These are phyloP conservation scores for Lavandula angustifolia DNA, from an alignment of 257 asterid genomes.

Conservation along the genomic window DNA sequence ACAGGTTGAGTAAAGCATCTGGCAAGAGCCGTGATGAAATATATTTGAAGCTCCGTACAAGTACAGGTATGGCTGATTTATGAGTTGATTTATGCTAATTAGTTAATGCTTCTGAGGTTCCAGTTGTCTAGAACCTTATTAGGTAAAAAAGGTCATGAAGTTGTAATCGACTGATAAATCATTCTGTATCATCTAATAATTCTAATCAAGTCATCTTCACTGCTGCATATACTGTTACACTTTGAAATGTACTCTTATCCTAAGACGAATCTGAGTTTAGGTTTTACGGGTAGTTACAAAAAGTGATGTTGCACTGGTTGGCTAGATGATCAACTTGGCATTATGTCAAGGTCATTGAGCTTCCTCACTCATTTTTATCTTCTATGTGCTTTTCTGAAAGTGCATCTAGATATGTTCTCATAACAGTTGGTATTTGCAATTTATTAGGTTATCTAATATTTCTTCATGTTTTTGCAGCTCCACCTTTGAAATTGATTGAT, in stretches of 20 bases:
- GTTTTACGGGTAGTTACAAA: conserved; percentile 11
- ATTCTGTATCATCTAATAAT: background rate
- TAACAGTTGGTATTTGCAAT: conserved; percentile 17
- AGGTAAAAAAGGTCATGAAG: background rate
- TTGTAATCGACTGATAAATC: background rate
- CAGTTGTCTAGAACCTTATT: too few relatives aligned
- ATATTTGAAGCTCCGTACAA: conserved; percentile 59
- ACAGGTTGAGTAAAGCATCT: conserved; percentile 56
- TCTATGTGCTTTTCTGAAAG: conserved; percentile 7
- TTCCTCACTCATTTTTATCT: conserved; percentile 13
- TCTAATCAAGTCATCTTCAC: conserved; percentile 18
- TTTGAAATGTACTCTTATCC: background rate
- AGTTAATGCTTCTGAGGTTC: background rate
- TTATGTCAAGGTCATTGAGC: conserved; percentile 6
- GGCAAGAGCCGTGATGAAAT: conserved; percentile 69
- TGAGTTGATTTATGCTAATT: conserved; percentile 14
- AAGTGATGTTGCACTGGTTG: conserved; percentile 3
- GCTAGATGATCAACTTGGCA: conserved; percentile 15
- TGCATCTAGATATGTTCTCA: conserved; percentile 4
- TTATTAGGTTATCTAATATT: conserved; percentile 28
- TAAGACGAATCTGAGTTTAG: conserved; percentile 16
- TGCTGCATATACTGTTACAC: conserved; percentile 14
- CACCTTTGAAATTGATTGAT: conserved; percentile 88
- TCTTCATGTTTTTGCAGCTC: conserved; percentile 57
- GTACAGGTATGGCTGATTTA: conserved; percentile 43